A percentile compares a stretch with the other conserved stretches of the same genome.
Conservation (phyloP, 306 rosid genomes). For the Canavalia ensiformis region DNA sequence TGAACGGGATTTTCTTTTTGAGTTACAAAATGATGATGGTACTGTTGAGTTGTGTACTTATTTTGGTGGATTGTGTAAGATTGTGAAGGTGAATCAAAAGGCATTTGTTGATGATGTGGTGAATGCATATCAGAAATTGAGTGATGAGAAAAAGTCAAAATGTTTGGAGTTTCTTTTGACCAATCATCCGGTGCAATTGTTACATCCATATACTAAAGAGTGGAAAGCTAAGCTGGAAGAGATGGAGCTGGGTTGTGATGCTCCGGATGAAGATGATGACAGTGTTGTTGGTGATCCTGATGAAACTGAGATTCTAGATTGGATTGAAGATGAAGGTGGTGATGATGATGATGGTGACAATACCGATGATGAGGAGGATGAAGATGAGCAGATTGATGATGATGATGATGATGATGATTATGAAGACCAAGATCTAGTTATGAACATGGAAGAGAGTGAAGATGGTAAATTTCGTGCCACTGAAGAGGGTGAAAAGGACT, state of each 20-base stretch:
- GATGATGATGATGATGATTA: constrained; percentile 47
- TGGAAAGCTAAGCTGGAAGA: constrained; percentile 98
- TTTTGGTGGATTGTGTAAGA: constrained; percentile 88
- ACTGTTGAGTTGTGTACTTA: constrained; percentile 76
- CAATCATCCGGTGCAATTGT: constrained; percentile 78
- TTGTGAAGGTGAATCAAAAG: constrained; percentile 78
- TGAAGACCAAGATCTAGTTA: constrained; percentile 48
- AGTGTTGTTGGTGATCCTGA: constrained; percentile 47
- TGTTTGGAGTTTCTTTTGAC: constrained; percentile 81
- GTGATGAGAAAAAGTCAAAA: constrained; percentile 82
- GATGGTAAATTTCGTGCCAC: constrained; percentile 47
- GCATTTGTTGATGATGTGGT: constrained; percentile 96
- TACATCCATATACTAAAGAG: constrained; percentile 94
- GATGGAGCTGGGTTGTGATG: constrained; percentile 94
- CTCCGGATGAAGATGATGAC: constrained; percentile 77
- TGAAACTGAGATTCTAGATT: constrained; percentile 73
- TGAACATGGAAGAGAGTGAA: constrained; percentile 61
- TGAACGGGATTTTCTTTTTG: constrained; percentile 70
- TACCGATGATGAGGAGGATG: constrained; percentile 34
- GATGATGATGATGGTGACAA: constrained; percentile 36
- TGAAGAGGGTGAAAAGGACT: constrained; percentile 55
- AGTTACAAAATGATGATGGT: constrained; percentile 77
- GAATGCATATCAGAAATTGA: constrained; percentile 77
- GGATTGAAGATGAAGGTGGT: constrained; percentile 73
- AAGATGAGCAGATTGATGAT: not conserved